phyloP scores from a whole-genome alignment of 495 filamentous ascomycete species.

The Xylaria bambusicola region DNA sequence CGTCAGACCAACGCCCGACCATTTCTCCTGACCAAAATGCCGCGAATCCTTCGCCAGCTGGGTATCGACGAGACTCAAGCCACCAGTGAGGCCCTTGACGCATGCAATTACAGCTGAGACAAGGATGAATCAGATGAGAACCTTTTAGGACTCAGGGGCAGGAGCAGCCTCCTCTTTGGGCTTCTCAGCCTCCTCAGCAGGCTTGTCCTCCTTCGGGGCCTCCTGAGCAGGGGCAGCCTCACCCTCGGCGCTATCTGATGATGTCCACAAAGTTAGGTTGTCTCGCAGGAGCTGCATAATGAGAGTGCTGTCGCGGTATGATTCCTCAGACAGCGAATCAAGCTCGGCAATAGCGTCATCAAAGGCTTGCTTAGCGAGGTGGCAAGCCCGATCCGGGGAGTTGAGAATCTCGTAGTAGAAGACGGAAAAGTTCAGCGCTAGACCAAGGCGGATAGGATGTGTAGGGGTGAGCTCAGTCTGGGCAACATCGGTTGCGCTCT shows the following conservation, averaged over 20 bases:
- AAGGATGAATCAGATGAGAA: conserved; percentile 27
- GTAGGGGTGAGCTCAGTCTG: conserved; percentile 96
- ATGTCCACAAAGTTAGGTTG: conserved; percentile 99
- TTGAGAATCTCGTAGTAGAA: conserved; percentile 99
- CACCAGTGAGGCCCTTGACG: conserved; percentile 25
- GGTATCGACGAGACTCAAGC: conserved; percentile 34
- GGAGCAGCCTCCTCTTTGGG: conserved; percentile 53
- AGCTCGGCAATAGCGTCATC: conserved; percentile 99
- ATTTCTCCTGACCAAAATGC: conserved; percentile 30
- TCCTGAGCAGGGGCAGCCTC: conserved; percentile 70
- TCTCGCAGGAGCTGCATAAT: conserved; percentile 99
- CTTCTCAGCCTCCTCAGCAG: conserved; percentile 54
- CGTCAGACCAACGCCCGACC: conserved; percentile 31
- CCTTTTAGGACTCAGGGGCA: conserved; percentile 39
- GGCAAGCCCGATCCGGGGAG: conserved; percentile 97
- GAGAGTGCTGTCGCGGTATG: conserved; percentile 98
- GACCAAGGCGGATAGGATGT: conserved; percentile 96
- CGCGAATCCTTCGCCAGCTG: conserved; percentile 30
- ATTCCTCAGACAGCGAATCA: conserved; percentile 97
- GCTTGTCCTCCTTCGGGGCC: conserved; percentile 57
- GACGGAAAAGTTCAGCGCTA: conserved; percentile 99
- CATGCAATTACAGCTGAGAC: conserved; percentile 34
- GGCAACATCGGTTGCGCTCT: conserved; percentile 98
- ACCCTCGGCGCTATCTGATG: conserved; percentile 84
- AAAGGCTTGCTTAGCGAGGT: conserved; percentile 98